Evolutionary conservation across 2,329 filamentous ascomycete genomes (phyloP).

Genomic region (Diaporthe destruens): DNA sequence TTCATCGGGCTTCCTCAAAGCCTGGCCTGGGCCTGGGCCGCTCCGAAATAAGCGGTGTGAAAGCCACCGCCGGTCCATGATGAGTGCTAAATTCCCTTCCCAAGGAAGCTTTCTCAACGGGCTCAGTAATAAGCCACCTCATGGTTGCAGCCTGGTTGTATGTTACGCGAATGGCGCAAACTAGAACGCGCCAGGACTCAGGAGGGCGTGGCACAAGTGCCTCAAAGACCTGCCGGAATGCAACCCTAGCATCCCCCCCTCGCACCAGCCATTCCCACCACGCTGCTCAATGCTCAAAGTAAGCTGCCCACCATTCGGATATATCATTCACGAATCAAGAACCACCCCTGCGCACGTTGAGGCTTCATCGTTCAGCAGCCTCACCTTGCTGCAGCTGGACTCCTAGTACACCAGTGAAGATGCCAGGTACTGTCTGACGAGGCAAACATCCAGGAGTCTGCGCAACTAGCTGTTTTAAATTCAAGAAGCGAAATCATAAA

Average conservation of each 20-base stretch:
- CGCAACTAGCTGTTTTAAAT: neutral
- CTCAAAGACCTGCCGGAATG: slow-evolving; percentile 28
- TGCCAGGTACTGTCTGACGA: neutral
- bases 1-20: slow-evolving; percentile 5
- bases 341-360: too few species aligned
- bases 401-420: neutral
- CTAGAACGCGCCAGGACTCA: neutral
- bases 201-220: slow-evolving; percentile 15
- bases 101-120: slow-evolving; percentile 4
- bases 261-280: slow-evolving; percentile 14
- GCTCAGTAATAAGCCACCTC: neutral
- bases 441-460: neutral
- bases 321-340: neutral
- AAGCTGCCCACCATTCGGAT: neutral
- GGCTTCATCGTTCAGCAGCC: neutral
- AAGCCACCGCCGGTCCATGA: slow-evolving; percentile 1
- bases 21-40: neutral
- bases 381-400: neutral
- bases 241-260: slow-evolving; percentile 16
- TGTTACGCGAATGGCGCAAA: slow-evolving; percentile 8
- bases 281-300: neutral
- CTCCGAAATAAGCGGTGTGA: slow-evolving; percentile 22
- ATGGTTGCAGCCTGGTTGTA: slow-evolving; percentile 4
- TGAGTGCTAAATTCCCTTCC: neutral
- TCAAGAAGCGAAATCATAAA: neutral